These are phyloP conservation scores for Cystobasidiaceae sp. DNA, from an alignment of 1,284 basidiomycete species.

Conservation along the genomic window DNA sequence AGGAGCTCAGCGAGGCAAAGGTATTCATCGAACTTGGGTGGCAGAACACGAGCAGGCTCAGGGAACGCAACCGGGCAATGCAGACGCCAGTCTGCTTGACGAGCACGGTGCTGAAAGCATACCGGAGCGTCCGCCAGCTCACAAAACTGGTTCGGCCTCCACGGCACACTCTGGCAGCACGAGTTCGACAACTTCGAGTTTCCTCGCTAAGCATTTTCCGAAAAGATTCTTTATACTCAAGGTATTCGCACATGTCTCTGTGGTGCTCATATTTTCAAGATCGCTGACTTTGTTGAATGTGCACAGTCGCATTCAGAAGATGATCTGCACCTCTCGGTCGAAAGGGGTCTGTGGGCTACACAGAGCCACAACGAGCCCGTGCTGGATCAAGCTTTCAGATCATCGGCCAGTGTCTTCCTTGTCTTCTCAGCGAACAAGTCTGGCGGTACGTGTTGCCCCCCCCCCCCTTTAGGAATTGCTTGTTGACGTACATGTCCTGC, in stretches of 20 bases:
- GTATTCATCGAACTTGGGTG: conserved; percentile 74
- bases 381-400: conserved; percentile 68
- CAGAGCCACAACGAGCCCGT: conserved; percentile 65
- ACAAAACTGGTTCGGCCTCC: conserved; percentile 8
- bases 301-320: conserved; percentile 51
- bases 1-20: conserved; percentile 79
- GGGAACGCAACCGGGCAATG: not conserved
- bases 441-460: conserved; percentile 27
- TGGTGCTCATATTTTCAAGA: no score
- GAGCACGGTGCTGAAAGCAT: not conserved
- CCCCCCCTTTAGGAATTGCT: no score
- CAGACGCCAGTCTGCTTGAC: not conserved
- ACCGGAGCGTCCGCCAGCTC: not conserved
- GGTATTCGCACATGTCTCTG: conserved; percentile 55
- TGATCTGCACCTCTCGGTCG: conserved; percentile 78
- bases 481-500: conserved; percentile 33
- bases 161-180: conserved; percentile 31
- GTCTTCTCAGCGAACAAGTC: conserved; percentile 32
- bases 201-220: conserved; percentile 56
- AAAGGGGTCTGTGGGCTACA: conserved; percentile 79
- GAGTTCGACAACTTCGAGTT: conserved; percentile 38
- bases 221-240: conserved; percentile 85
- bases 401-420: conserved; percentile 26
- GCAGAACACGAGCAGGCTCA: conserved; percentile 53
- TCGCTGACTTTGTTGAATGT: not conserved